phyloP scores from a whole-genome alignment of 2,329 filamentous ascomycete species.

The Pestalotiopsis sp. region DNA sequence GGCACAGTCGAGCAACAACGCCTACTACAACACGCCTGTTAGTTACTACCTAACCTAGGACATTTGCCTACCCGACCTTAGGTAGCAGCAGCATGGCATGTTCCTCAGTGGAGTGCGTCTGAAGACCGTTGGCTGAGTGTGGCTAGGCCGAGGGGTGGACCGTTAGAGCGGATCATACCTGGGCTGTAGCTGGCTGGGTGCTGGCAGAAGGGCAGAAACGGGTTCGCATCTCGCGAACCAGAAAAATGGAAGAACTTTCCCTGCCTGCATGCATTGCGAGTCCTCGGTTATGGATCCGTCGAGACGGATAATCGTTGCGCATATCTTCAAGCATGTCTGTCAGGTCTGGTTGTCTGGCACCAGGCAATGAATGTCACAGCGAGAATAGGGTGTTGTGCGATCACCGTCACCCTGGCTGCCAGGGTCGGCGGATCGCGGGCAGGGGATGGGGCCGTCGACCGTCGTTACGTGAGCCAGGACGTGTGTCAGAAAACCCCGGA shows the following conservation, averaged over 20 bases:
- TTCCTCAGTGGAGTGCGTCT: background rate
- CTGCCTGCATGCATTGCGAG: background rate
- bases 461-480: background rate
- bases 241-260: background rate
- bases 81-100: too few species aligned
- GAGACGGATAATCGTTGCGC: background rate
- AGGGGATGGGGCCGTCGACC: background rate
- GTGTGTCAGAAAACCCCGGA: conserved; percentile 3
- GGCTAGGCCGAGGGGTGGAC: background rate
- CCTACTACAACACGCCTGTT: too few species aligned
- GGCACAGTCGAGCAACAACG: background rate
- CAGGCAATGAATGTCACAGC: background rate
- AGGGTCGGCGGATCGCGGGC: background rate
- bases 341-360: background rate
- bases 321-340: background rate
- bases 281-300: background rate
- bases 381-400: background rate
- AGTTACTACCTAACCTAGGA: too few species aligned
- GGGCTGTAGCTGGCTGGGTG: too few species aligned
- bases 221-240: background rate
- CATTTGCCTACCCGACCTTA: too few species aligned
- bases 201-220: background rate
- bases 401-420: background rate
- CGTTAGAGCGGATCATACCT: background rate
- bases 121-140: background rate